Evolutionary conservation across 2,329 filamentous ascomycete genomes (phyloP), one percentile per base, ranked within the genome.

Genomic region (Claviceps digitariae): DNA sequence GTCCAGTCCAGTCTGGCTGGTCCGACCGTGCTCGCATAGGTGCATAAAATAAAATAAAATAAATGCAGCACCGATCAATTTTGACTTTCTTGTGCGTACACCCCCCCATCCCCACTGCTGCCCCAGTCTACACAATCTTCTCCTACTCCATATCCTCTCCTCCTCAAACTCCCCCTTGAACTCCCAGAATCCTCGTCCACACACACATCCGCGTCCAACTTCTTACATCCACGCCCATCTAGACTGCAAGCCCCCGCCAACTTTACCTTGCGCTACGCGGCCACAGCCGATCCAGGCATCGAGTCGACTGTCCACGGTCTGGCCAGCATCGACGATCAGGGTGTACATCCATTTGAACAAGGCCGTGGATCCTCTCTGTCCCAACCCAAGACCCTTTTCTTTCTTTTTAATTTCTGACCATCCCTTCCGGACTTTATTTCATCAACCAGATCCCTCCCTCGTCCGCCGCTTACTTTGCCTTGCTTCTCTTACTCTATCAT

Each of bases 221-320:
- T 21, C 41, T 44, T 23, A 44, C 21, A 44, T 15, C 12, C 41
- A 44, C 41, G 25, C 41, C 21, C 21, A 3, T 25, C 41, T 8
- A 25, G 41, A 44, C 41, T 44, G 41, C 21, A 23, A 44, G 13
- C 44, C 48, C 50, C 52, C 51, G 48, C 52, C 27, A 36, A 25
- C 21, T n/a, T n/a, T 55, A 21, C 51, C 52, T 31, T 29, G 38
- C 50, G 45, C 46, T 52, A 47, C 55, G 49, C 56, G 54, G 56
- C 56, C 56, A 49, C 54, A 57, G 54, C 56, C 56, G 56, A 57
- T 57, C 55, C 49, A 46, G 23, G 25, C 23, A 46, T 29, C 23
- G 23, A 27, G 27, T 20, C 6, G n/a, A 23, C 29, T 20, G 20
- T 9, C 9, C 4, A 36, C 12, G 45, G 17, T 13, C 44, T 23